Base-by-base conservation (phyloP, 805 yeast genomes). In the Hanseniaspora lindneri region DNA sequence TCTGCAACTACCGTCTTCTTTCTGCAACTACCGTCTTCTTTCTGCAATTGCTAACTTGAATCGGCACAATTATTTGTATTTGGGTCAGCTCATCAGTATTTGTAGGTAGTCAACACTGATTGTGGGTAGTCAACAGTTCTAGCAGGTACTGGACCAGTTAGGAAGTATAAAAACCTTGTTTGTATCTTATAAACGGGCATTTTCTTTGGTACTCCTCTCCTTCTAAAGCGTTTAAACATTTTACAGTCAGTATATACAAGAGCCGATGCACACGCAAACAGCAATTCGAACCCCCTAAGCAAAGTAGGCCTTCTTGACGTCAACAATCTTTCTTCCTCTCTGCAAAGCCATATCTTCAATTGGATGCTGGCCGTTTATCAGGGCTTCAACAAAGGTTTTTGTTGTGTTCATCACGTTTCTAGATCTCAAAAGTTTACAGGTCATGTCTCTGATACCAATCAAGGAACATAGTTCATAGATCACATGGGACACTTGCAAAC, bases 351-450 rank as follows among this genome's bases (percentile, higher is more conserved):
- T 73, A 57, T 87, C 95, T 58, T 84, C 94, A 57, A 85, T 73
- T 2, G 94, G 74, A 54, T 76, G 76, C 66, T 88, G 97, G 58
- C 78, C 76, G 44, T 74, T 70, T 7, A 59, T 54, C 55, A 92
- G 74, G 1, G 96, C 96, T 63, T 85, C 94, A 51, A 88, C 71
- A 44, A 88, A 75, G 39, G 89, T 92, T 68, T 88, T 87, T 51
- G 85, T 85, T 42, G 88, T 94, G 65, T 88, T 88, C 94, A 92
- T 86, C 44, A 82, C 81, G 68, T 89, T 92, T 71, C 97, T 77
- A 32, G 95, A 84, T 59, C 87, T 81, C 71, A 83, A 85, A 41
- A 89, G 83, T 61, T 89, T 89, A 4, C 94, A 96, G 58, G 87
- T 77, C 58, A 92, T 69, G 66, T 92, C 98, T 65, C 82, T 83